Evolutionary conservation across 495 filamentous ascomycete species (phyloP), one percentile per base, ranked within the genome.

Genomic region (Annulohypoxylon bovei): DNA sequence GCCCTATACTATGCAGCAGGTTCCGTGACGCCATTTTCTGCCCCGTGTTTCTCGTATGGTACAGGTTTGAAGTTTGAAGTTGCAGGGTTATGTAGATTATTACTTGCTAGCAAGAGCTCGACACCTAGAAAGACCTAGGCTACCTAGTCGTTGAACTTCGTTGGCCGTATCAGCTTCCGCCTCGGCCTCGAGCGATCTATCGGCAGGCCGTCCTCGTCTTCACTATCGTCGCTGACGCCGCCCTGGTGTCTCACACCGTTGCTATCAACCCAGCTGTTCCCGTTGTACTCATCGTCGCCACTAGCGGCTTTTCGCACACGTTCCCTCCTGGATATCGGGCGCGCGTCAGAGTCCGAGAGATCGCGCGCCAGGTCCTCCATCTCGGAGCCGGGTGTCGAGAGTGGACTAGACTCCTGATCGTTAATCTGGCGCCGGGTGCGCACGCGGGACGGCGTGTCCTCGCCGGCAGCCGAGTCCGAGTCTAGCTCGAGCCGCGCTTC

Each of bases 241-340:
- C 74, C 74, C 4, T 57, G 46, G 20, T 68, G 75, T 32, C 50
- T 55, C 27, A 55, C 67, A 4, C 72, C 72, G 56, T 75, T 63
- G 44, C 65, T 70, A 32, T 75, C 75, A 2, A 61, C 63, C 75
- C 75, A 77, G 59, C 68, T 70, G 1, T 59, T 61, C 1, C 74
- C 74, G 20, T 74, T 75, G 28, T 75, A 75, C 47, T 75, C 72
- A 12, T 70, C 72, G 44, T 76, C 74, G 2, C 59, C 72, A 3
- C 55, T 60, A n/a, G 57, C 62, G n/a, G 42, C 39, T 28, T 55
- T 70, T 39, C 27, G 70, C 9, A 33, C n/a, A 6, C 66, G 66
- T 8, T 61, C 50, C 30, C 67, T 66, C 9, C 52, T 58, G 6
- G 63, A 65, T 8, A 49, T 32, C 14, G 70, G 63, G 2, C 63